Evolutionary conservation across 2,329 filamentous ascomycete genomes (phyloP).

Genomic region (Neopestalotiopsis sp.): DNA sequence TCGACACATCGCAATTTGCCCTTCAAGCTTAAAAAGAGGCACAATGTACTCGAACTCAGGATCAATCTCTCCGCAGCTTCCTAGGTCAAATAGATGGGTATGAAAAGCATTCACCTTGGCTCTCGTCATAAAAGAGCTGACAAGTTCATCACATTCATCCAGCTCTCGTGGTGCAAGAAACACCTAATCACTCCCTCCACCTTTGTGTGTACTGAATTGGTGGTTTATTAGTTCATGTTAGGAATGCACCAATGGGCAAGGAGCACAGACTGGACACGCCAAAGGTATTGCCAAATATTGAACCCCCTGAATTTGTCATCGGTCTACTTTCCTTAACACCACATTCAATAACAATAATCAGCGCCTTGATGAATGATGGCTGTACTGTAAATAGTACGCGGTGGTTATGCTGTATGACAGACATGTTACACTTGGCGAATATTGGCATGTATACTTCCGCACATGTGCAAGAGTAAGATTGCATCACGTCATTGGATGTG

Average conservation of each 20-base stretch:
- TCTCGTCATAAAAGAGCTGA: background rate
- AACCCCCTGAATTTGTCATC: background rate
- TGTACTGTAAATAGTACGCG: background rate
- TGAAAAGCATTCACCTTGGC: background rate
- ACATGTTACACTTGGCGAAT: no score
- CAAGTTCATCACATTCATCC: background rate
- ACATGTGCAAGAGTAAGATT: no score
- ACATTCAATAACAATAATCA: background rate
- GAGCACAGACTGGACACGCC: background rate
- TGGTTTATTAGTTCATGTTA: background rate
- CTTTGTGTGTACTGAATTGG: background rate
- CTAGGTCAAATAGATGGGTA: background rate
- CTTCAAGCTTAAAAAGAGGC: background rate
- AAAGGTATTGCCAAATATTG: conserved; percentile 1
- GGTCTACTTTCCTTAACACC: no score
- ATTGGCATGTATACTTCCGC: no score
- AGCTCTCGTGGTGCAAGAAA: background rate
- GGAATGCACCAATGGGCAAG: background rate
- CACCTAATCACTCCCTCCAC: background rate
- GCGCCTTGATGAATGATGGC: background rate
- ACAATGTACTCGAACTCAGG: background rate
- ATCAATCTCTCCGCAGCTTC: background rate
- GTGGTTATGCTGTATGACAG: background rate
- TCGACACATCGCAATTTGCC: conserved; percentile 2
- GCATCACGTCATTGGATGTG: no score